phyloP scores from a whole-genome alignment of 192 early-diverging fungal species.

The Coemansia sp. region DNA sequence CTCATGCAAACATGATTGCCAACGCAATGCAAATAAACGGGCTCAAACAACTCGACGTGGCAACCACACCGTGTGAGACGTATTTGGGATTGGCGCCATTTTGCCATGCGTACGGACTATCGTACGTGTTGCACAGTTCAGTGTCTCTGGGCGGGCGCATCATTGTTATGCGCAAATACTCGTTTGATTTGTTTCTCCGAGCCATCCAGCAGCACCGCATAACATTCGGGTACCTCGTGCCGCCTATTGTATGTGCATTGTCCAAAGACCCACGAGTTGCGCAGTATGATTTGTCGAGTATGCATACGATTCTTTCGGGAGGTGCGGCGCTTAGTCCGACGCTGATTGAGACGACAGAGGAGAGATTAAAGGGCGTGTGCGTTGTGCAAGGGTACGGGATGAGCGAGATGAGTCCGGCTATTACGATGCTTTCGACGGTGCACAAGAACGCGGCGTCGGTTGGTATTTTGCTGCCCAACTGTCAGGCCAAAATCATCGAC shows the following conservation, averaged over 20 bases:
- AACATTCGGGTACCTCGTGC: constrained; percentile 64
- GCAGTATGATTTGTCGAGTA: constrained; percentile 66
- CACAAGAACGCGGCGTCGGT: constrained; percentile 56
- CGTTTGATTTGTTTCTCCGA: constrained; percentile 61
- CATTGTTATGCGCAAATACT: constrained; percentile 76
- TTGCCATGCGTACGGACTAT: constrained; percentile 71
- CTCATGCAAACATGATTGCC: constrained; percentile 69
- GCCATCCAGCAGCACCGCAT: constrained; percentile 69
- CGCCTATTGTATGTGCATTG: constrained; percentile 67
- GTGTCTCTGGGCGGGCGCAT: constrained; percentile 48
- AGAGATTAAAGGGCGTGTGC: constrained; percentile 39
- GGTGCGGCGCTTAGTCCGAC: constrained; percentile 78
- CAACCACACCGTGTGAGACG: constrained; percentile 29
- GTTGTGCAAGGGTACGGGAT: constrained; percentile 69
- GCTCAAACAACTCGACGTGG: constrained; percentile 37
- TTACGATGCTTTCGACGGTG: constrained; percentile 45
- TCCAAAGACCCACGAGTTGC: constrained; percentile 77
- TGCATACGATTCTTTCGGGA: constrained; percentile 67
- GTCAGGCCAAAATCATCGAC: constrained; percentile 74
- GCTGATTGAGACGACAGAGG: constrained; percentile 57
- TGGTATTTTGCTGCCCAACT: constrained; percentile 71
- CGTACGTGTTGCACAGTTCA: constrained; percentile 54
- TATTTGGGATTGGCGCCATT: constrained; percentile 64
- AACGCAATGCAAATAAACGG: constrained; percentile 59
- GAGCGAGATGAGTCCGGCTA: constrained; percentile 59